phyloP scores from a whole-genome alignment of 1,284 basidiomycete species.

The Clitocybe nebularis region DNA sequence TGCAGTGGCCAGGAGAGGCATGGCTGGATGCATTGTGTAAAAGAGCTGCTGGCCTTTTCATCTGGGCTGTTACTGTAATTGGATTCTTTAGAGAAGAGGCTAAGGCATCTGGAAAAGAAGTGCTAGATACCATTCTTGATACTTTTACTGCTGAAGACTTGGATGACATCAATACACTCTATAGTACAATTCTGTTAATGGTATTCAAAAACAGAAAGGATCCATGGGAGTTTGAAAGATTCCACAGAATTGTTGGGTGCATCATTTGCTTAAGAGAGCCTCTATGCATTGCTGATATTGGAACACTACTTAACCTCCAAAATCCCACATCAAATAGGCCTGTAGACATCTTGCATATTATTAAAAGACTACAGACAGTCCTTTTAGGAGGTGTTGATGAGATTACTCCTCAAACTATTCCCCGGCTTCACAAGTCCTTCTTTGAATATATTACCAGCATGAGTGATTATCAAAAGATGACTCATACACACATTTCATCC shows the following conservation, averaged over 20 bases:
- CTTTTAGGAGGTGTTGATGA: slow-evolving; percentile 9
- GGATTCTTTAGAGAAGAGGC: slow-evolving; percentile 7
- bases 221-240: slow-evolving; percentile 3
- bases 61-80: slow-evolving; percentile 9
- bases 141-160: slow-evolving; percentile 3
- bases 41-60: slow-evolving; percentile 10
- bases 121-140: slow-evolving; percentile 4
- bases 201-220: no score
- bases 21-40: slow-evolving; percentile 1
- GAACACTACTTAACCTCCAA: slow-evolving; percentile 5
- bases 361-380: slow-evolving; percentile 11
- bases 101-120: slow-evolving; percentile 1
- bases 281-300: slow-evolving; percentile 6
- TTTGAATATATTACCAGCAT: slow-evolving; percentile 7
- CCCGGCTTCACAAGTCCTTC: slow-evolving; percentile 12
- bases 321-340: slow-evolving; percentile 3
- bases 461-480: no score
- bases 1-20: slow-evolving; percentile 8
- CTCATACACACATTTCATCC: no score
- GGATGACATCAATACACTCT: slow-evolving; percentile 10
- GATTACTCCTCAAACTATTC: slow-evolving; percentile 9
- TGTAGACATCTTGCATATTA: slow-evolving; percentile 6
- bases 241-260: slow-evolving; percentile 4
- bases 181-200: slow-evolving; percentile 8
- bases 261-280: slow-evolving; percentile 8